A percentile compares a stretch with the other conserved stretches of the same genome.
These are phyloP conservation scores for Crithidia bombi DNA, from an alignment of 208 protist genomes.

Conservation along the genomic window DNA sequence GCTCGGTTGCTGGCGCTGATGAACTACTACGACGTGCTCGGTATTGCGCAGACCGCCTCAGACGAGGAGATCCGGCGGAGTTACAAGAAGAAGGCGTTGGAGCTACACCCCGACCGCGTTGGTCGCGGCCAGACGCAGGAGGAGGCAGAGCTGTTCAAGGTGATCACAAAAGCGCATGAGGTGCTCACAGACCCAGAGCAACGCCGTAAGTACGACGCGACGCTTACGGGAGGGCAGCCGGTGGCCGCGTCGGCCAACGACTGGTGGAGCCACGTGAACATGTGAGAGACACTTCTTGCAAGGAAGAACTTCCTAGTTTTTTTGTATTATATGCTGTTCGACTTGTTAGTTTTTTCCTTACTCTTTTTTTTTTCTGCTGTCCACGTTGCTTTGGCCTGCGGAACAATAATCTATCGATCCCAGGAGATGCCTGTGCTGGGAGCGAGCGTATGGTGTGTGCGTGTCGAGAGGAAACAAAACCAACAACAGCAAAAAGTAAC, in stretches of 20 bases:
- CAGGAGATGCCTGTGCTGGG: background rate
- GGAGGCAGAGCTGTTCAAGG: slow-evolving; percentile 89
- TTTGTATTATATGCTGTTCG: background rate
- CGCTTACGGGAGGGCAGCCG: slow-evolving; percentile 30
- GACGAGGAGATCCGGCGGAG: slow-evolving; percentile 72
- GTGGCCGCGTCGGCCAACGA: slow-evolving; percentile 14
- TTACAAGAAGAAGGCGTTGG: slow-evolving; percentile 88
- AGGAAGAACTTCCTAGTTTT: background rate
- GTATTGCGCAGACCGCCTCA: slow-evolving; percentile 66
- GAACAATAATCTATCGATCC: background rate
- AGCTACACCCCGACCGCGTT: slow-evolving; percentile 86
- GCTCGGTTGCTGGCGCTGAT: slow-evolving; percentile 83
- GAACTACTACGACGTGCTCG: slow-evolving; percentile 92
- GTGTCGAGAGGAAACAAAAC: background rate
- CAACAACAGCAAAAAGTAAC: too few species aligned
- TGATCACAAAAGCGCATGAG: slow-evolving; percentile 91
- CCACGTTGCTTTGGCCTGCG: slow-evolving; percentile 10
- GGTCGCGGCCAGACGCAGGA: slow-evolving; percentile 68
- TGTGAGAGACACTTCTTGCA: background rate
- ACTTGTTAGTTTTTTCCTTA: background rate
- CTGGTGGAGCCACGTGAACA: slow-evolving; percentile 60
- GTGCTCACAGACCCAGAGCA: slow-evolving; percentile 66
- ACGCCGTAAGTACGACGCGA: slow-evolving; percentile 68
- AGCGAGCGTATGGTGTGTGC: background rate
- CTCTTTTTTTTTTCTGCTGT: background rate